Evolutionary conservation across 495 filamentous ascomycete genomes (phyloP), one percentile per base, ranked within the genome.

Genomic region (Acidomyces sp.): DNA sequence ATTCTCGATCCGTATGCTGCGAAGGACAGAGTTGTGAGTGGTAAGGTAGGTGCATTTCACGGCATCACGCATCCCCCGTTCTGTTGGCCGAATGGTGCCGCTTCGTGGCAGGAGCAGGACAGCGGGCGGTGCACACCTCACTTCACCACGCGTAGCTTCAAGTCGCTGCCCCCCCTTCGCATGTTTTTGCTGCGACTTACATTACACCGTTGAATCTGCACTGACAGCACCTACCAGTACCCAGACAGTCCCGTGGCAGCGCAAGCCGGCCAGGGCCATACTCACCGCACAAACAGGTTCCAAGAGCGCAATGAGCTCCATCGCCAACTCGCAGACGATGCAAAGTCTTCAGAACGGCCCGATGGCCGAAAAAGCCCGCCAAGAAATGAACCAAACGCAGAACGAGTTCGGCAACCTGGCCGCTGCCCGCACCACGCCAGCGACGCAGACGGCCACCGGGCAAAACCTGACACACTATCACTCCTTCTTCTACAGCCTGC

Each of bases 401-500:
- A 62, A 65, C 48, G 85, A 93, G 65, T 70, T 93, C 49, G 71
- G 69, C 55, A 81, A 83, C 53, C 67, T 94, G 39, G 78, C 80
- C 51, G 72, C 74, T 47, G 53, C 81, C 41, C 79, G 79, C 45
- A 68, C 71, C 39, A 74, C 75, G 35, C 82, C 84, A 29, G 61
- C 71, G 24, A 67, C 76, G 43, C 72, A 71, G 26, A 74, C 84
- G 51, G 76, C 75, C 48, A 92, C 77, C 55, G 85, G 85, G 51
- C 87, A 95, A 59, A 80, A 80, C 19, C 62, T 96, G 64, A 95
- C 86, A 34, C 81, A 87, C 63, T 99, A 95, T 62, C 90, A 96
- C 65, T 94, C 85, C 24, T 74, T 95, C 65, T 87, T 96, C 67
- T 83, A 83, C 55, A 83, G 82, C 60, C 71, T 99, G 39, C 62